Evolutionary conservation across 805 yeast species (phyloP).

Genomic region (Schizosaccharomyces pombe): DNA sequence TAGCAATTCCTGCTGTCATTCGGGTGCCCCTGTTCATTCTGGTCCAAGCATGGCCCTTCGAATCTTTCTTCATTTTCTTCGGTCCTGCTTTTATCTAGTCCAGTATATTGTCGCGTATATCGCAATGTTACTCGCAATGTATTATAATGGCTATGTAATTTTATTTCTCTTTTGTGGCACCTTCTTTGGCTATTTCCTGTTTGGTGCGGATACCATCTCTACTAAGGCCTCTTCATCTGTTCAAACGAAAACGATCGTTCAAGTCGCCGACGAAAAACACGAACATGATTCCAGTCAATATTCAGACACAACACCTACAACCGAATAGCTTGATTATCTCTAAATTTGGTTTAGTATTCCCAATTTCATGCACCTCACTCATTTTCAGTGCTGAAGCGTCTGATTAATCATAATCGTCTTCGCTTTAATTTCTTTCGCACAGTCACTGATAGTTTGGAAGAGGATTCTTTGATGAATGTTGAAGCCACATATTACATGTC

Average conservation of each 20-base stretch:
- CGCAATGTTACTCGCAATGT: constrained; percentile 52
- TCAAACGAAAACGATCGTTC: neutral
- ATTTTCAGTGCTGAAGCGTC: too few relatives aligned
- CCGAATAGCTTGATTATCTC: too few relatives aligned
- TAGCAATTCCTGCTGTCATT: neutral
- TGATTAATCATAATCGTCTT: too few relatives aligned
- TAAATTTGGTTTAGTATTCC: too few relatives aligned
- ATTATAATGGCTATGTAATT: constrained; percentile 42
- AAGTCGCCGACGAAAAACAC: neutral
- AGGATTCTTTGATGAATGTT: too few relatives aligned
- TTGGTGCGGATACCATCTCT: constrained; percentile 12
- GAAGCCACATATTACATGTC: too few relatives aligned
- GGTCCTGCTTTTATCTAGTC: constrained; percentile 27
- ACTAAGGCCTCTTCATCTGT: neutral
- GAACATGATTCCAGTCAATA: neutral
- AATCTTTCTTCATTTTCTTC: constrained; percentile 20
- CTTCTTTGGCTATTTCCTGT: constrained; percentile 27
- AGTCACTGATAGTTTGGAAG: too few relatives aligned
- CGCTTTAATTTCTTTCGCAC: too few relatives aligned
- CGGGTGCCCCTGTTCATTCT: neutral
- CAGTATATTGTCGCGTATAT: constrained; percentile 44
- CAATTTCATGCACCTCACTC: too few relatives aligned
- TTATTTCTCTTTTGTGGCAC: constrained; percentile 35
- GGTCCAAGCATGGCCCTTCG: neutral
- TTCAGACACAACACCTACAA: too few relatives aligned